phyloP scores from a whole-genome alignment of 108 stramenopile genomes.

The Cylindrotheca closterium region DNA sequence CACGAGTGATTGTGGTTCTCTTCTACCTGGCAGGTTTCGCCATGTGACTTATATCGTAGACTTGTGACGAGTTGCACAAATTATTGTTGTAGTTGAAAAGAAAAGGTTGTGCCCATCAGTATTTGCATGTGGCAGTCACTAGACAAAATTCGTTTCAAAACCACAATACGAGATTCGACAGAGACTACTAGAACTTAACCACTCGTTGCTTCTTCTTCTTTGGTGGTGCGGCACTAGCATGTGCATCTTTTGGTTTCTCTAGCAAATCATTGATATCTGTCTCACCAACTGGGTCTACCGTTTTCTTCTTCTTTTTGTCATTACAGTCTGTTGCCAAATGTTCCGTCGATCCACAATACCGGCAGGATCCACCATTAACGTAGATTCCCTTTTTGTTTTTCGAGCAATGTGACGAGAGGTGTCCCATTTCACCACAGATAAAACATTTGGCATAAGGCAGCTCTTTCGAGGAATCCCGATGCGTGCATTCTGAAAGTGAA shows the following conservation, averaged over 20 bases:
- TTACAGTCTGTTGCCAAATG: constrained; percentile 64
- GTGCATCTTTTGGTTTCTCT: constrained; percentile 3
- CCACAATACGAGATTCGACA: too few species aligned
- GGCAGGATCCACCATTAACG: constrained; percentile 74
- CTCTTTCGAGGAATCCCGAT: constrained; percentile 27
- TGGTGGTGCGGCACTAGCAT: background rate
- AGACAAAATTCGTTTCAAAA: too few species aligned
- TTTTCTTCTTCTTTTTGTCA: constrained; percentile 33
- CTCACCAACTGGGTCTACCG: background rate
- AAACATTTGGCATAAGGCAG: constrained; percentile 80
- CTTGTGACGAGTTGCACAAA: too few species aligned
- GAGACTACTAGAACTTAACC: constrained; percentile 7
- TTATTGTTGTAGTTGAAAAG: too few species aligned
- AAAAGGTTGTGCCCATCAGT: too few species aligned
- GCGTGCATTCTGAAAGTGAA: constrained; percentile 57
- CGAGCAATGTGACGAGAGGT: constrained; percentile 62
- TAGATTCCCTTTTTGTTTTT: constrained; percentile 66
- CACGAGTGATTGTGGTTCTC: too few species aligned
- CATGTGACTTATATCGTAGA: too few species aligned
- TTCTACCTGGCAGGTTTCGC: too few species aligned
- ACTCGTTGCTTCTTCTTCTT: constrained; percentile 3
- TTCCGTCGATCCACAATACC: constrained; percentile 59
- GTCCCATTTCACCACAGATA: constrained; percentile 71
- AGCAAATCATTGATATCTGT: constrained; percentile 4
- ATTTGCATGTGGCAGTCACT: too few species aligned